A percentile compares a stretch with the other conserved stretches of the same genome.
phyloP scores from a whole-genome alignment of 2,329 filamentous ascomycete genomes.

The Teratosphaeria epicoccoides region DNA sequence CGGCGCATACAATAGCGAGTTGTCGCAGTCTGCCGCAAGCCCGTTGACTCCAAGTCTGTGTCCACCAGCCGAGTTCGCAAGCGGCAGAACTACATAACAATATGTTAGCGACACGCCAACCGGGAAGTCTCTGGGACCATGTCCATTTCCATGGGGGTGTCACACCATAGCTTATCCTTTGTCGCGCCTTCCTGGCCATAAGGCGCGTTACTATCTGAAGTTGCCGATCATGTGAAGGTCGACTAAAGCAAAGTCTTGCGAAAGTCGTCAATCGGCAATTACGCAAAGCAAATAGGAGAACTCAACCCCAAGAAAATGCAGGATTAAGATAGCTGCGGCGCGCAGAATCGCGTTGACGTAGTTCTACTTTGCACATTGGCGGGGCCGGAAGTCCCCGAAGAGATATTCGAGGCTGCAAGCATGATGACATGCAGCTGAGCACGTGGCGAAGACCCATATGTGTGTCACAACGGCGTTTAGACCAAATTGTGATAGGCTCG shows the following conservation, averaged over 20 bases:
- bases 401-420: not conserved
- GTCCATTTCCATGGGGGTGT: slow-evolving; percentile 7
- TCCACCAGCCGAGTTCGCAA: slow-evolving; percentile 58
- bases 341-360: slow-evolving; percentile 1
- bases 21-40: slow-evolving; percentile 71
- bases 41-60: slow-evolving; percentile 94
- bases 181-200: slow-evolving; percentile 43
- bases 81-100: slow-evolving; percentile 52
- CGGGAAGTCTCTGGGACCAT: not conserved
- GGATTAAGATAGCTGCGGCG: no score
- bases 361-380: not conserved
- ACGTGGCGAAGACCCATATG: not conserved
- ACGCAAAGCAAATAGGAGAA: not conserved
- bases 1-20: slow-evolving; percentile 67
- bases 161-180: slow-evolving; percentile 44
- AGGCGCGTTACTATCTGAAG: not conserved
- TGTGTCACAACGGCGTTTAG: not conserved
- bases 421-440: not conserved
- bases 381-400: not conserved
- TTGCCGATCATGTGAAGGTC: not conserved
- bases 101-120: slow-evolving; percentile 4
- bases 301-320: not conserved
- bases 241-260: not conserved
- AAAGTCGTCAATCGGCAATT: not conserved
- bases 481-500: not conserved